Conservation (phyloP, 2,329 filamentous ascomycete species). For the Diaporthe helianthi region DNA sequence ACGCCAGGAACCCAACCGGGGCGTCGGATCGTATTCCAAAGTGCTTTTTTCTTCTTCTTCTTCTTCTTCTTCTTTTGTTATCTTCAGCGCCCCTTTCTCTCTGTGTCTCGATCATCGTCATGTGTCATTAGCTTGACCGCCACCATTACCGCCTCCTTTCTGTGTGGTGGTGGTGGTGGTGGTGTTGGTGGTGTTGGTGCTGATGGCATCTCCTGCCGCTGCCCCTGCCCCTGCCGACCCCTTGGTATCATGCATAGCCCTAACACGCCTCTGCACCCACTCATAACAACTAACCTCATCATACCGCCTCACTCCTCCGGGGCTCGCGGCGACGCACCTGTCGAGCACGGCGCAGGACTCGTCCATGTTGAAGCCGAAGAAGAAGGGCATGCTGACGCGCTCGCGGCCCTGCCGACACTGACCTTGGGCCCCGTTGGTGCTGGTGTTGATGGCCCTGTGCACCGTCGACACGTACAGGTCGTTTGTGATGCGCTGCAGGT, state of each 20-base stretch:
- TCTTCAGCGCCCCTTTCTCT: too few relatives aligned
- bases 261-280: slow-evolving; percentile 47
- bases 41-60: too few relatives aligned
- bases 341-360: slow-evolving; percentile 51
- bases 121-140: too few relatives aligned
- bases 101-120: too few relatives aligned
- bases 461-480: slow-evolving; percentile 56
- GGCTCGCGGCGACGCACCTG: slow-evolving; percentile 43
- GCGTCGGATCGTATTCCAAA: too few relatives aligned
- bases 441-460: slow-evolving; percentile 54
- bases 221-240: neutral
- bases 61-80: too few relatives aligned
- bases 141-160: too few relatives aligned
- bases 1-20: too few relatives aligned
- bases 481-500: slow-evolving; percentile 59
- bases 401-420: slow-evolving; percentile 37
- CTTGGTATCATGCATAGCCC: slow-evolving; percentile 44
- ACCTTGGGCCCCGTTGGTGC: slow-evolving; percentile 29
- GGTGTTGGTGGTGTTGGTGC: too few relatives aligned
- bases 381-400: slow-evolving; percentile 54
- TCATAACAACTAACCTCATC: slow-evolving; percentile 49
- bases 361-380: slow-evolving; percentile 51
- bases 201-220: too few relatives aligned
- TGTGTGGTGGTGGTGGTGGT: too few relatives aligned
- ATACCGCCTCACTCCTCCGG: slow-evolving; percentile 46